phyloP scores from a whole-genome alignment of 441 rosid species.

The Erodium trifolium region DNA sequence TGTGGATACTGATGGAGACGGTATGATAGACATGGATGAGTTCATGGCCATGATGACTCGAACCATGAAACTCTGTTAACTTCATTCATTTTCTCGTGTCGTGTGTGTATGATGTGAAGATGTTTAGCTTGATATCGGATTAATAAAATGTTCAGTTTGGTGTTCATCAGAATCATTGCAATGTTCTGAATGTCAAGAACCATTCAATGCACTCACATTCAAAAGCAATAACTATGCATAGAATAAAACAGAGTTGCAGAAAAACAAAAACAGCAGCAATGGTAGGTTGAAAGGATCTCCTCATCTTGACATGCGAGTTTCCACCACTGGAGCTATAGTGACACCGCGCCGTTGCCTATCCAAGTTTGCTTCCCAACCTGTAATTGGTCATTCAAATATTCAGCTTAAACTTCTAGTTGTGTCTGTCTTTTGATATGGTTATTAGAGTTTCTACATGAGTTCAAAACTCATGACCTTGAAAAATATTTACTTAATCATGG shows the following conservation, averaged over 20 bases:
- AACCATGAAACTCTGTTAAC: conserved; percentile 9
- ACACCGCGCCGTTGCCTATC: conserved; percentile 32
- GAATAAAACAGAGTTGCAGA: not conserved
- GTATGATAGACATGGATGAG: conserved; percentile 66
- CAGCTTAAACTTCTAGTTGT: too few relatives aligned
- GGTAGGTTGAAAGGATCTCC: not conserved
- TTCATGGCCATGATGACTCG: conserved; percentile 72
- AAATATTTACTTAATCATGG: too few relatives aligned
- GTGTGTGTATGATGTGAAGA: not conserved
- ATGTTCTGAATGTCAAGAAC: too few relatives aligned
- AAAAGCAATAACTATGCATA: not conserved
- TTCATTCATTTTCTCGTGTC: not conserved
- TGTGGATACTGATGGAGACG: conserved; percentile 66
- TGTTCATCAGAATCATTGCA: not conserved
- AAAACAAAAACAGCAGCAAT: too few relatives aligned
- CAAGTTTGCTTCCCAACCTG: conserved; percentile 41
- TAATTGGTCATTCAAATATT: too few relatives aligned
- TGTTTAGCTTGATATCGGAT: not conserved
- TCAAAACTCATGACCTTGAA: too few relatives aligned
- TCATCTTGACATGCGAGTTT: conserved; percentile 29
- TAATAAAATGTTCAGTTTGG: not conserved
- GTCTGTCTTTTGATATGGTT: too few relatives aligned
- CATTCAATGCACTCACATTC: too few relatives aligned
- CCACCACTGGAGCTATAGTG: conserved; percentile 22
- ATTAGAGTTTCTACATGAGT: too few relatives aligned